These are phyloP conservation scores for Leccinum truebloodii DNA, from an alignment of 768 basidiomycete species.

Conservation along the genomic window DNA sequence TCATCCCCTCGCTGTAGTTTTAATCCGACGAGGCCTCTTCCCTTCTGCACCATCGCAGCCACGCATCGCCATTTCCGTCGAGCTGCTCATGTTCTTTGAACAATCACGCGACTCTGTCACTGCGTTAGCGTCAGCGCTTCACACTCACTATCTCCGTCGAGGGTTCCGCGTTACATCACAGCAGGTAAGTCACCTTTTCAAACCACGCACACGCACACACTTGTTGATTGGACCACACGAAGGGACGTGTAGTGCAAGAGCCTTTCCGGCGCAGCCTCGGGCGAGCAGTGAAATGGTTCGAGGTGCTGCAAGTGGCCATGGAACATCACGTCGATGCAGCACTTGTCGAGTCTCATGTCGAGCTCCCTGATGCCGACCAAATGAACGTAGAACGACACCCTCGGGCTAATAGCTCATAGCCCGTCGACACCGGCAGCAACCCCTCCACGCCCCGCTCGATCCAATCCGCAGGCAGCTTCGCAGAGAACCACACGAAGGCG, in stretches of 20 bases:
- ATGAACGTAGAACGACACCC: neutral
- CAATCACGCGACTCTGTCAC: neutral
- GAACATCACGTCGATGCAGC: neutral
- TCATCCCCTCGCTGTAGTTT: neutral
- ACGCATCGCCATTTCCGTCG: neutral
- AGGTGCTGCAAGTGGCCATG: neutral
- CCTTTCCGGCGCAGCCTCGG: neutral
- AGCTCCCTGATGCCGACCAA: neutral
- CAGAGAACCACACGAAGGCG: no score
- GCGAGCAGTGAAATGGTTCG: neutral
- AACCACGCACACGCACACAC: neutral
- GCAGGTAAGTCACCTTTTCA: neutral
- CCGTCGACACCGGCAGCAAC: neutral
- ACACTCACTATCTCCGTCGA: neutral
- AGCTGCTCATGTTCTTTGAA: neutral
- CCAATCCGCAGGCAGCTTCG: no score
- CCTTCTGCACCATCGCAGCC: neutral
- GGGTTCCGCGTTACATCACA: neutral
- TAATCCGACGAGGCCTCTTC: neutral
- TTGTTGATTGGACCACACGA: neutral
- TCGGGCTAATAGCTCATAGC: neutral
- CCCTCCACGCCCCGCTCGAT: no score
- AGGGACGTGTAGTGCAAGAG: neutral
- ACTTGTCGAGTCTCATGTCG: neutral
- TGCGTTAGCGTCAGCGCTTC: neutral